Evolutionary conservation across 257 asterid genomes (phyloP), one percentile per base, ranked within the genome.

Genomic region (Nicotiana tabacum): DNA sequence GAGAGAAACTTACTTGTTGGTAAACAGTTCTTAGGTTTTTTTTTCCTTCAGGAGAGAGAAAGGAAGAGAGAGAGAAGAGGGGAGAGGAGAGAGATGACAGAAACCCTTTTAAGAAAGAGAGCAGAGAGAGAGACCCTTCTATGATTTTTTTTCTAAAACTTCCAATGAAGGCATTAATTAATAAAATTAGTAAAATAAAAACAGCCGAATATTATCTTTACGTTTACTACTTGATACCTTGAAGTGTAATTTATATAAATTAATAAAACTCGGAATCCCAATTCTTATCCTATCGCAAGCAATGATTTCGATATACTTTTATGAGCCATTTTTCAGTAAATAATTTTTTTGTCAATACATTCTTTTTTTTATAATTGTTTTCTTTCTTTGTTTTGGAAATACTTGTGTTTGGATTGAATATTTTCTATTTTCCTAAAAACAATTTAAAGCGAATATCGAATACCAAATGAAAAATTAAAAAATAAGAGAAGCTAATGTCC

Each of bases 1-100:
- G 92, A 91, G 88, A 79, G 9, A 65, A 86, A 89, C 97, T 92
- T 88, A 93, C 98, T 92, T 89, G 93, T 91, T 93, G 93, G 94
- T 88, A 92, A 90, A 92, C 94, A 87, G 93, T 90, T 90, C 95
- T 89, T 93, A 90, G 90, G 91, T 89, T 91, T 92, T 91, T 91
- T 93, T 85, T 89, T 86, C 86, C 91, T 86, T 66, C 86, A 27
- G 92, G 92, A 87, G 91, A 89, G 90, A 88, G 85, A 80, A 64
- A 86, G 76, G 91, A 82, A 82, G 82, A 51, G 81, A 51, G 66
- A 83, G 86, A 83, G 88, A 66, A 74, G 83, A 79, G 68, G 82
- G 77, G 82, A 77, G 39, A 65, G 83, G 88, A 86, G 88, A 87
- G 89, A 87, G 85, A 84, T 82, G 81, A 88, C 68, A 89, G 84